A percentile compares a stretch with the other conserved stretches of the same genome.
phyloP scores from a whole-genome alignment of 148 eudicot genomes.

The Salicornia ramosissima region DNA sequence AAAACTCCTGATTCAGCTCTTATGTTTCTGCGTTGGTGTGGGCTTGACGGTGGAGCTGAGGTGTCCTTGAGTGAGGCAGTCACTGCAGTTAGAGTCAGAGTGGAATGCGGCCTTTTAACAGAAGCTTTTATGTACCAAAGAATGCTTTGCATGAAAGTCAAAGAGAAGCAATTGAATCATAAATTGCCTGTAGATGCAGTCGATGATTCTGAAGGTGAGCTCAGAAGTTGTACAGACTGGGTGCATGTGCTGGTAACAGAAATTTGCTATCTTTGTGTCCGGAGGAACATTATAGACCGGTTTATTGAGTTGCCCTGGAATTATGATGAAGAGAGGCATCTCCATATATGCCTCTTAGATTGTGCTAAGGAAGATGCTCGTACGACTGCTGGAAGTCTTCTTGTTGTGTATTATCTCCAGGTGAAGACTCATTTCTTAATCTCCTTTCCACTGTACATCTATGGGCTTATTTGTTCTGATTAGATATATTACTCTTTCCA shows the following conservation, averaged over 20 bases:
- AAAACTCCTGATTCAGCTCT: conserved; percentile 87
- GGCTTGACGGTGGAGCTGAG: conserved; percentile 65
- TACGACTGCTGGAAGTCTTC: conserved; percentile 74
- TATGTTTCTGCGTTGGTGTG: conserved; percentile 93
- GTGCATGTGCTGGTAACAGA: conserved; percentile 77
- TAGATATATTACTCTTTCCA: not conserved
- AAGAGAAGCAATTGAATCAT: conserved; percentile 54
- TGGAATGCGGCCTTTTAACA: conserved; percentile 87
- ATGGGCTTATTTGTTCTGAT: not conserved
- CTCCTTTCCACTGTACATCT: not conserved
- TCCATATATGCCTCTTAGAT: conserved; percentile 75
- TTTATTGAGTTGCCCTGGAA: conserved; percentile 93
- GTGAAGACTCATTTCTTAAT: conserved; percentile 27
- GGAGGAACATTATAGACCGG: conserved; percentile 73
- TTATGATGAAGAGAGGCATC: conserved; percentile 72
- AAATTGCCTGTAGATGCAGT: conserved; percentile 30
- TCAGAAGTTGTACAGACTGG: conserved; percentile 57
- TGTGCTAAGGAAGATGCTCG: conserved; percentile 55
- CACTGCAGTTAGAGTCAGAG: conserved; percentile 77
- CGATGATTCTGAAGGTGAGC: conserved; percentile 38
- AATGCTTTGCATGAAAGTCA: conserved; percentile 53
- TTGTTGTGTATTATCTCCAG: conserved; percentile 90
- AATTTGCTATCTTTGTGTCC: conserved; percentile 76
- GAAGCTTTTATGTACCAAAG: conserved; percentile 97
- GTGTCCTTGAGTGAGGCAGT: conserved; percentile 76